These are phyloP conservation scores for Lentinula lateritia DNA, from an alignment of 768 basidiomycete species.

Conservation along the genomic window DNA sequence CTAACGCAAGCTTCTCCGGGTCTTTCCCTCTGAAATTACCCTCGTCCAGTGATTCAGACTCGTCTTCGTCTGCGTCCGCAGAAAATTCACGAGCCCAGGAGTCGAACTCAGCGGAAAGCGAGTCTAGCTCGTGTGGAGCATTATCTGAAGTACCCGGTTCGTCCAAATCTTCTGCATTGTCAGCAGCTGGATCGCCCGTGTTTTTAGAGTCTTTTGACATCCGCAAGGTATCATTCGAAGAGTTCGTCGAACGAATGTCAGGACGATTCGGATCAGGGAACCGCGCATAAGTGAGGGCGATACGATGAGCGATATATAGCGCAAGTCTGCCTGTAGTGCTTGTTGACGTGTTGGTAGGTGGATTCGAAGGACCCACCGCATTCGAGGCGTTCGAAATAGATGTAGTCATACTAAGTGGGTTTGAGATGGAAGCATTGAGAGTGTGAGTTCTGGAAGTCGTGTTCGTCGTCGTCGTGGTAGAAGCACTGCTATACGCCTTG, in stretches of 20 bases:
- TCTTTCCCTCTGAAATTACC: conserved; percentile 18
- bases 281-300: conserved; percentile 76
- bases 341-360: too few species aligned
- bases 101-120: too few species aligned
- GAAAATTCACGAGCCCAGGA: too few species aligned
- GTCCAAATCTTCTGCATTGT: neutral
- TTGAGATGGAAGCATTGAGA: neutral
- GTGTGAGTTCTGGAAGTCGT: neutral
- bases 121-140: too few species aligned
- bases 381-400: neutral
- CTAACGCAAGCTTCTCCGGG: conserved; percentile 80
- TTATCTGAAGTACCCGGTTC: neutral
- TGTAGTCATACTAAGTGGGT: neutral
- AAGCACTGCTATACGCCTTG: conserved; percentile 60
- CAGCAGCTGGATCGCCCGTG: too few species aligned
- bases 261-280: neutral
- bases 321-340: conserved; percentile 54
- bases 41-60: too few species aligned
- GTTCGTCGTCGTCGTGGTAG: conserved; percentile 36
- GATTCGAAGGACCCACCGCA: neutral
- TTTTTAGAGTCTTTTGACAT: too few species aligned
- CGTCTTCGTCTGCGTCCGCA: too few species aligned
- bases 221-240: too few species aligned
- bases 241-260: too few species aligned
- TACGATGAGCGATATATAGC: conserved; percentile 86